These are phyloP conservation scores for Poteriospumella lacustris DNA, from an alignment of 108 stramenopile species.

Conservation along the genomic window DNA sequence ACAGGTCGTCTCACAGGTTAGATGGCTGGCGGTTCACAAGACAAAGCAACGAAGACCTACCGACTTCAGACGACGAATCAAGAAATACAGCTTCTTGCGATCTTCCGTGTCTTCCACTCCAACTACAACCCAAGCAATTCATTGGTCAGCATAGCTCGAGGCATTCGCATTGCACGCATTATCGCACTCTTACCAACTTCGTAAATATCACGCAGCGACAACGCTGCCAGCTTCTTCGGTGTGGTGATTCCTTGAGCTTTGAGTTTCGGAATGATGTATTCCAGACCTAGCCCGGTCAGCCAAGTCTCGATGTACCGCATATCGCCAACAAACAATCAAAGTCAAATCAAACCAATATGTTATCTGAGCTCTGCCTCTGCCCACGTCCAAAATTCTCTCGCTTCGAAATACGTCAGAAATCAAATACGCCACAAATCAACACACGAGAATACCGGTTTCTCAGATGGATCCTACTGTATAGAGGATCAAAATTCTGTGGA, in stretches of 20 bases:
- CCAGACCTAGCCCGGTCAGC: slow-evolving; percentile 18
- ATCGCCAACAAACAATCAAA: too few relatives aligned
- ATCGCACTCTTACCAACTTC: slow-evolving; percentile 25
- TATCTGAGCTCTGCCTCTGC: too few relatives aligned
- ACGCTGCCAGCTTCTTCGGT: slow-evolving; percentile 21
- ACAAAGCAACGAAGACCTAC: background rate
- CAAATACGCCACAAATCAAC: too few relatives aligned
- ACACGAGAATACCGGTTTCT: too few relatives aligned
- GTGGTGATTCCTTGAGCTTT: slow-evolving; percentile 16
- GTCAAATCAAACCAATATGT: too few relatives aligned
- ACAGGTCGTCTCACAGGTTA: background rate
- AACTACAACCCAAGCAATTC: background rate
- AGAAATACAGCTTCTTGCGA: slow-evolving; percentile 26
- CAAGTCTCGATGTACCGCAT: slow-evolving; percentile 28
- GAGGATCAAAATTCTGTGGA: too few relatives aligned
- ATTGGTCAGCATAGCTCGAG: too few relatives aligned
- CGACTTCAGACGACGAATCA: slow-evolving; percentile 13
- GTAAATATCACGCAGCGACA: slow-evolving; percentile 21
- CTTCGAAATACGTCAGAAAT: too few relatives aligned
- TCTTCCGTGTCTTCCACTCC: slow-evolving; percentile 25
- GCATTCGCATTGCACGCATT: background rate
- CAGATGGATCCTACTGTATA: too few relatives aligned
- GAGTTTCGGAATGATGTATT: slow-evolving; percentile 20
- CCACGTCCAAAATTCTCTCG: too few relatives aligned
- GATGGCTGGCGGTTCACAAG: background rate